Base-by-base conservation (phyloP, 148 eudicot species). In the Cornus controversa region DNA sequence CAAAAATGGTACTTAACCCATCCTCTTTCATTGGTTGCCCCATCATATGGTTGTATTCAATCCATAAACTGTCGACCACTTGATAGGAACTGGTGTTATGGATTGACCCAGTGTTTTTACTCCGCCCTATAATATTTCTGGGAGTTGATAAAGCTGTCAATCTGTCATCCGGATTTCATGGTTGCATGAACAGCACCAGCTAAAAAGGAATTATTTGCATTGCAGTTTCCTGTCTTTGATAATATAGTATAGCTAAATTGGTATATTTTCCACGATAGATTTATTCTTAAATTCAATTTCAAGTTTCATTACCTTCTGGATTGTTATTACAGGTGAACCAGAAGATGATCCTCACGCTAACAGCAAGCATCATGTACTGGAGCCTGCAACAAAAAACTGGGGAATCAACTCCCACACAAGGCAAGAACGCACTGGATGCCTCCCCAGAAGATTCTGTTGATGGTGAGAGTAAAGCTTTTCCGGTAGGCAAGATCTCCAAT, bases 301-400 rank as follows among this genome's bases (percentile, higher is more conserved):
- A 54, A 54, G 22, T 54, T 14, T 54, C 15, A 54, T 14, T 54
- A 16, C 22, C 62, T 15, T 54, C 5, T 60, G 25, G 66, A 31
- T 40, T 71, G 5, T 3, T 70, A 66, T 71, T 72, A 78, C 87
- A 95, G 98, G 98, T 93, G 29, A 95, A 93, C 80, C 91, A 89
- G 81, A 95, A 95, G 89, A 95, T 95, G 98, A 89, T 95, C 60
- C 89, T 95, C 2, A 91, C 88, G 31, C 78, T 95, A 69, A 84
- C 94, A 31, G 98, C 97, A 67, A 93, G 98, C 90, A 93, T 95
- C 31, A 95, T 95, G 98, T 95, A 93, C 83, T 93, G 98, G 98
- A 91, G 96, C 85, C 87, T 94, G 63, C 88, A 85, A 74, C 81
- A 84, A 22, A 89, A 84, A 80, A 77, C 86, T 36, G 87, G 78